A percentile compares a stretch with the other conserved stretches of the same genome.
phyloP scores from a whole-genome alignment of 208 protist species.

The Leishmania turanica region DNA sequence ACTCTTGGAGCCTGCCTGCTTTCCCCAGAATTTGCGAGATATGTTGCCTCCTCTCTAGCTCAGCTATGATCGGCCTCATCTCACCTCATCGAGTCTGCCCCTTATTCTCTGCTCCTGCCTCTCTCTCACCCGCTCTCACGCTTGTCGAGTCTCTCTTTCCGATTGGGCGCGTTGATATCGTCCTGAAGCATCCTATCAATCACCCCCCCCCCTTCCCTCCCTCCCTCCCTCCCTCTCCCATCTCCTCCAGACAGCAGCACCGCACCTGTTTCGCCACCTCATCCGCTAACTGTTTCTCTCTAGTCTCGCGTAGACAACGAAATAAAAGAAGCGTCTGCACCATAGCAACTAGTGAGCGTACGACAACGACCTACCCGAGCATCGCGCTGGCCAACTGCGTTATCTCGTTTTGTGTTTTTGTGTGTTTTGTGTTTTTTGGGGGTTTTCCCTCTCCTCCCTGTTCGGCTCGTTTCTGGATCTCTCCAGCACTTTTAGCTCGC shows the following conservation, averaged over 20 bases:
- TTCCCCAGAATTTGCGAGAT: background rate
- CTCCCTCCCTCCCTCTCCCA: background rate
- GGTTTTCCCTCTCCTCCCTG: no score
- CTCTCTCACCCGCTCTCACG: background rate
- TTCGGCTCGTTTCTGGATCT: background rate
- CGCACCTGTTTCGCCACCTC: background rate
- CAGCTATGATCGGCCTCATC: background rate
- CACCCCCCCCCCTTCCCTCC: background rate
- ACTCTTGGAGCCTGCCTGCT: background rate
- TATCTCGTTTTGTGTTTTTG: background rate
- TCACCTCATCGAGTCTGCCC: background rate
- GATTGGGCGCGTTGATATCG: background rate
- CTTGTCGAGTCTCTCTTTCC: background rate
- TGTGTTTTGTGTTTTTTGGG: no score
- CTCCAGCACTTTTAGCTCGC: background rate
- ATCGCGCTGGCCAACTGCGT: background rate
- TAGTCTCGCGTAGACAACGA: background rate
- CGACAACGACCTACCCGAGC: no score
- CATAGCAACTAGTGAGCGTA: background rate
- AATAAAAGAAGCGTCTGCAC: background rate
- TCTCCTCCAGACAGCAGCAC: background rate
- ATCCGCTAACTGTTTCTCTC: background rate
- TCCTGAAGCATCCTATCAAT: background rate
- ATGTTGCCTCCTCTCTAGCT: background rate
- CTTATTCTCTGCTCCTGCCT: background rate